phyloP scores from a whole-genome alignment of 2,329 filamentous ascomycete genomes.

The Phyllosticta citriasiana region DNA sequence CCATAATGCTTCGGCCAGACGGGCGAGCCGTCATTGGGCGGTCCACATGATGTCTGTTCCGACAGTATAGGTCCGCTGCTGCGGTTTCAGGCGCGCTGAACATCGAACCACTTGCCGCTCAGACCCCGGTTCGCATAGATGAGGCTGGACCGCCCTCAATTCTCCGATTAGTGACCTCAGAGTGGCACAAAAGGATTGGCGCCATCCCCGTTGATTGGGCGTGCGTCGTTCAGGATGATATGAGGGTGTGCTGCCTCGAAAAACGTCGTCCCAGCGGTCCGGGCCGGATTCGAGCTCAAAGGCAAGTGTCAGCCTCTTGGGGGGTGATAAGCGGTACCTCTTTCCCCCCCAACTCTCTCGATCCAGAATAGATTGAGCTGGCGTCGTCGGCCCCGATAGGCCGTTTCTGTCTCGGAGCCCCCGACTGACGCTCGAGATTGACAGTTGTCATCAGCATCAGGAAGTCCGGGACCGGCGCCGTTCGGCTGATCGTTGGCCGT shows the following conservation, averaged over 20 bases:
- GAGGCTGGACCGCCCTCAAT: slow-evolving; percentile 11
- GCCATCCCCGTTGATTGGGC: slow-evolving; percentile 6
- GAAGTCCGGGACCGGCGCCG: neutral
- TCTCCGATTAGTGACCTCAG: slow-evolving; percentile 12
- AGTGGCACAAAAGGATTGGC: slow-evolving; percentile 4
- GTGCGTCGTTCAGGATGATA: slow-evolving; percentile 4
- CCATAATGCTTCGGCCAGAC: slow-evolving; percentile 1
- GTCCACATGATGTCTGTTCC: slow-evolving; percentile 9
- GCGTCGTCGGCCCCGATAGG: slow-evolving; percentile 5
- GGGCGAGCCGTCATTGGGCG: neutral
- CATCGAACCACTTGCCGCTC: slow-evolving; percentile 9
- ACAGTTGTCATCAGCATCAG: slow-evolving; percentile 1
- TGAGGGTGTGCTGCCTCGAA: slow-evolving; percentile 9
- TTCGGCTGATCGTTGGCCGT: slow-evolving; percentile 7
- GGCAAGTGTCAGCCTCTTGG: slow-evolving; percentile 11
- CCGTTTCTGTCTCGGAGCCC: slow-evolving; percentile 9
- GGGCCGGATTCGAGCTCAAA: slow-evolving; percentile 10
- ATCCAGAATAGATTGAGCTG: neutral
- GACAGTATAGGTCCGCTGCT: slow-evolving; percentile 3
- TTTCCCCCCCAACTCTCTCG: slow-evolving; percentile 4
- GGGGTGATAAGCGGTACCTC: slow-evolving; percentile 4
- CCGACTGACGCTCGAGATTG: slow-evolving; percentile 8
- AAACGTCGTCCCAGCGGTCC: slow-evolving; percentile 11
- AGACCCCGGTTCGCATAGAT: neutral
- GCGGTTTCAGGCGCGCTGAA: slow-evolving; percentile 9